A percentile compares a stretch with the other conserved stretches of the same genome.
Conservation (phyloP, 345 rosid genomes). For the Brassica carinata region DNA sequence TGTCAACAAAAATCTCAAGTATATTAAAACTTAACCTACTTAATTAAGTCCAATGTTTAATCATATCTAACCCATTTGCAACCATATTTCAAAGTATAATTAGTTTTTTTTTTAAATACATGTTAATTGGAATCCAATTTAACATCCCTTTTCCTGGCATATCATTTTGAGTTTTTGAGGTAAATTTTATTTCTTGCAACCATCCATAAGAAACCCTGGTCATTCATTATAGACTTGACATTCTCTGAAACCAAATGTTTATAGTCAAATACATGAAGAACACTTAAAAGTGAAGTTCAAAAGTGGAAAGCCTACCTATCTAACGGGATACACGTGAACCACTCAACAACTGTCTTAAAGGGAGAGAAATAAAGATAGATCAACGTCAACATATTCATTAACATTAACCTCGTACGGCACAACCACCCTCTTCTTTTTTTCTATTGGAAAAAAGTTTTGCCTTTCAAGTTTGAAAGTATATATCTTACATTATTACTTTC, state of each 20-base stretch:
- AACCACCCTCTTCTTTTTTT: not conserved
- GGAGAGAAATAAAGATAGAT: slow-evolving; percentile 5
- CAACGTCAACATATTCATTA: slow-evolving; percentile 24
- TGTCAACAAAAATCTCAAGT: not conserved
- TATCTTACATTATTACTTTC: not conserved
- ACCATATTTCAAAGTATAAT: not conserved
- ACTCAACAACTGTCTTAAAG: not conserved
- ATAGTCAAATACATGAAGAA: not conserved
- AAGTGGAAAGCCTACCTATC: not conserved
- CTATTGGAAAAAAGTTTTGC: not conserved
- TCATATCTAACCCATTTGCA: not conserved
- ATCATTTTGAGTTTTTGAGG: not conserved
- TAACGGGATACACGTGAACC: slow-evolving; percentile 17
- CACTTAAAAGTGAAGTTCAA: not conserved
- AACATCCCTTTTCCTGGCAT: not conserved
- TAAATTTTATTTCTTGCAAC: not conserved
- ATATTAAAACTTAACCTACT: not conserved
- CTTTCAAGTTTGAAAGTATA: slow-evolving; percentile 26
- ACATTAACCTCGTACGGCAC: slow-evolving; percentile 41
- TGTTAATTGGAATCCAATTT: not conserved
- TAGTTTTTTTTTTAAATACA: not conserved
- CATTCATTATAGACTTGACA: not conserved
- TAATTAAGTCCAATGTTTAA: not conserved
- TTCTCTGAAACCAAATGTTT: not conserved
- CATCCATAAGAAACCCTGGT: not conserved